These are phyloP conservation scores for Penicillium crystallinum DNA, from an alignment of 495 filamentous ascomycete species.

Conservation along the genomic window DNA sequence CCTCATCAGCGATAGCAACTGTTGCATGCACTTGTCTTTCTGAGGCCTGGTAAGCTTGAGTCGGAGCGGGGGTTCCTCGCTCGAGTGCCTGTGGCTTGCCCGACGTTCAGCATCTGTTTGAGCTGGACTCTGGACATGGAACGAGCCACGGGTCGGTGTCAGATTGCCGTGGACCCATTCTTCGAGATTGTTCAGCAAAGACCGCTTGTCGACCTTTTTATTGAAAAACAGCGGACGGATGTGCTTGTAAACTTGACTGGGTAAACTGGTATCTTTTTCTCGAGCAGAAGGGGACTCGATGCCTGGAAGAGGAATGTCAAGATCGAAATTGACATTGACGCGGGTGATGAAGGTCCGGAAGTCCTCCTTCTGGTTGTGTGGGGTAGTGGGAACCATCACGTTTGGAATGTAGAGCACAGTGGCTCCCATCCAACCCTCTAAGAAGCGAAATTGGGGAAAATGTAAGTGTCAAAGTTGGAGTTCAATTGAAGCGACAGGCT, in stretches of 20 bases:
- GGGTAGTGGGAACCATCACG: background rate
- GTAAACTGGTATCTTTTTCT: background rate
- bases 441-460: too few species aligned
- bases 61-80: background rate
- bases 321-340: background rate
- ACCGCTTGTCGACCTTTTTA: background rate
- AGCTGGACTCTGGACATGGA: background rate
- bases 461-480: background rate
- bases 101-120: background rate
- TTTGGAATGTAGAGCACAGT: background rate
- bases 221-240: conserved; percentile 3
- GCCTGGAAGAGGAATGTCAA: background rate
- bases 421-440: background rate
- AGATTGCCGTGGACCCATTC: background rate
- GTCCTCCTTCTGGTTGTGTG: background rate
- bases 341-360: background rate
- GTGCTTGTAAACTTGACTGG: background rate
- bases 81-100: background rate
- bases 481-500: background rate
- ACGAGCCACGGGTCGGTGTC: background rate
- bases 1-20: conserved; percentile 23
- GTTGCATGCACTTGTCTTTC: conserved; percentile 17
- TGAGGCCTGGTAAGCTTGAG: conserved; percentile 1
- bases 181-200: background rate
- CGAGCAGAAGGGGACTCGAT: background rate